Evolutionary conservation across 129 eudicot species (phyloP), one percentile per base, ranked within the genome.

Genomic region (Saussurea involucrata): DNA sequence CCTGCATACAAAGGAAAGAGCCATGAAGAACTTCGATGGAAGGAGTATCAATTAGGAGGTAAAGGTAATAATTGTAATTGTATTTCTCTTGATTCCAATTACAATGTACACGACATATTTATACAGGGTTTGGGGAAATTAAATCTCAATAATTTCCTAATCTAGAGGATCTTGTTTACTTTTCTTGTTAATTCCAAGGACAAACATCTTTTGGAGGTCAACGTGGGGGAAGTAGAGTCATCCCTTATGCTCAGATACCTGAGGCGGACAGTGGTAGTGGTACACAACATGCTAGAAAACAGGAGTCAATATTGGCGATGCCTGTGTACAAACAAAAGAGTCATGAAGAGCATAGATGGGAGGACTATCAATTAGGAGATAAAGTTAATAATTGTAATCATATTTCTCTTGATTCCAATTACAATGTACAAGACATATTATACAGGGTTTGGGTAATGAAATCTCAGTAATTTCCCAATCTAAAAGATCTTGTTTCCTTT

Each of bases 311-410:
- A 76, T 95, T 96, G 4, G 97, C 99, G 29, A 95, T 95, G 97
- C 88, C 88, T 28, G 95, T 80, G 49, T 90, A 92, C 89, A 95
- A 92, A 85, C 96, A 92, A 7, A 95, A 92, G 82, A 88, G 92
- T 84, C 97, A 92, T 20, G 99, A 95, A 81, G 99, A 95, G 78
- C 90, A 92, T 44, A 86, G 99, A 74, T 95, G 99, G 99, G 99
- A 95, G 83, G 99, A 95, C 81, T 90, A 92, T 85, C 99, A 95
- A 77, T 69, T 40, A 63, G 96, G 96, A 67, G 99, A 95, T 78
- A 95, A 95, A 92, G 97, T 97, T 92, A 75, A 34, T 58, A 58
- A 42, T 77, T 58, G 37, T 78, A 31, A 13, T 61, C 77, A 2
- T n/a, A n/a, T n/a, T n/a, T n/a, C 34, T 29, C 36, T 46, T 12